A percentile compares a stretch with the other conserved stretches of the same genome.
Conservation (phyloP, 352 stramenopile genomes). For the Pythium insidiosum region DNA sequence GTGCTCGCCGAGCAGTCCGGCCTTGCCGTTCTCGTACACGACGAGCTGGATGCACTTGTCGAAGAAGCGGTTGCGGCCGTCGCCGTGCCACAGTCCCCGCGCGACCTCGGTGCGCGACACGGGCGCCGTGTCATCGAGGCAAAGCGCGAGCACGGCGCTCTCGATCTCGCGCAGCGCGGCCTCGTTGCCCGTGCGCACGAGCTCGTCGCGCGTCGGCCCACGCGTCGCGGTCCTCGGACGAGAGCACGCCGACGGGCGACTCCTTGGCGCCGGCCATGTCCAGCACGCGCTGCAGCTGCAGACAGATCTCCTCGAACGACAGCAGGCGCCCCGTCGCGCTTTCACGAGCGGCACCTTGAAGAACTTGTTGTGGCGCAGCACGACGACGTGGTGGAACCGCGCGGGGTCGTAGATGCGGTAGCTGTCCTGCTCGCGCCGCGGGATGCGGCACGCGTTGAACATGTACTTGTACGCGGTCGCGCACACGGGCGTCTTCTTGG, state of each 20-base stretch:
- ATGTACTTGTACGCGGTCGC: conserved; percentile 92
- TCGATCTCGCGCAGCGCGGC: conserved; percentile 45
- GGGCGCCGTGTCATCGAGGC: conserved; percentile 55
- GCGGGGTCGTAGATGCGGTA: conserved; percentile 88
- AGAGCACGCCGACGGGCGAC: conserved; percentile 59
- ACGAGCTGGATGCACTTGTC: conserved; percentile 97
- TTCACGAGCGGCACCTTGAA: conserved; percentile 58
- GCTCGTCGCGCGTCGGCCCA: conserved; percentile 76
- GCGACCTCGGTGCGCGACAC: conserved; percentile 59
- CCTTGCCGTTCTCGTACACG: conserved; percentile 94
- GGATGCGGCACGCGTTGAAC: conserved; percentile 94
- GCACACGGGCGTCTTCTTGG: conserved; percentile 88
- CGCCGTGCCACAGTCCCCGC: conserved; percentile 66
- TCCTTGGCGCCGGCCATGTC: conserved; percentile 34
- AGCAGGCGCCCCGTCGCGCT: conserved; percentile 22
- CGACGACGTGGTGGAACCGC: conserved; percentile 80
- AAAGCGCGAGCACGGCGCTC: conserved; percentile 57
- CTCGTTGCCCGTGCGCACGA: conserved; percentile 62
- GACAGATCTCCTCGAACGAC: conserved; percentile 48
- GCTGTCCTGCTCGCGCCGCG: conserved; percentile 56
- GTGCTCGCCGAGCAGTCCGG: conserved; percentile 91
- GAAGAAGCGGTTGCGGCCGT: conserved; percentile 93
- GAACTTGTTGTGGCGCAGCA: conserved; percentile 83
- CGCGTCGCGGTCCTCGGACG: conserved; percentile 53
- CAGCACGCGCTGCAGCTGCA: conserved; percentile 46